Base-by-base conservation (phyloP, 1,284 basidiomycete genomes). In the Erythrobasidium hasegawianum region DNA sequence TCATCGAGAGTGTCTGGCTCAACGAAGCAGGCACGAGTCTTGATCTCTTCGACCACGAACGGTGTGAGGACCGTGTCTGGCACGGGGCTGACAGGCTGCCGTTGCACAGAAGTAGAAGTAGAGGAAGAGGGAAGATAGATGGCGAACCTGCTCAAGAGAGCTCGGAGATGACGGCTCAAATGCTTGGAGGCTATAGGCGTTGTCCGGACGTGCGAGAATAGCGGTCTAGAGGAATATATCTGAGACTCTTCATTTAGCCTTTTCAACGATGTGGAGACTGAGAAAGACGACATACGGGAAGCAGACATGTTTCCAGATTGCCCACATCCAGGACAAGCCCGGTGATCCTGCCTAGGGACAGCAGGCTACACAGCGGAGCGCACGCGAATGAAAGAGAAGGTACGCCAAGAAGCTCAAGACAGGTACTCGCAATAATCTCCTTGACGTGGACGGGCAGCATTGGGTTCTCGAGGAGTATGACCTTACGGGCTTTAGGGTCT, bases 251-350 rank as follows among this genome's bases (percentile, higher is more conserved):
- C n/a, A 1, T 18, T 10, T 13, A 50, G 49, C 18, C 22, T n/a
- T n/a, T n/a, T 39, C 13, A 45, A 16, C 29, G 8, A 24, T 20
- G 3, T 4, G 2, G 13, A n/a, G n/a, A n/a, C n/a, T n/a, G n/a
- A n/a, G n/a, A n/a, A n/a, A n/a, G n/a, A n/a, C 13, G 13, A 80
- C 88, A 64, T 73, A 95, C 94, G 0, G 95, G 92, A 45, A 95
- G 82, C 8, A 87, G 85, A 1, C 86, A 87, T 0, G 92, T 88
- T 77, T 98, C 93, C 1, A 95, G 82, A 75, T 94, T 87, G 0
- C 95, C 96, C 70, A 86, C 86, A 73, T 97, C 93, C 1, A 98
- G 81, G 0, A 97, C 94, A 7, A 98, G 83, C 1, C 94, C 95
- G 0, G 91, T 93, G 70, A 92, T 88, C 66, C 89, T 81, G 2